These are phyloP conservation scores for Euphorbia tirucalli DNA, from an alignment of 345 rosid genomes.

Conservation along the genomic window DNA sequence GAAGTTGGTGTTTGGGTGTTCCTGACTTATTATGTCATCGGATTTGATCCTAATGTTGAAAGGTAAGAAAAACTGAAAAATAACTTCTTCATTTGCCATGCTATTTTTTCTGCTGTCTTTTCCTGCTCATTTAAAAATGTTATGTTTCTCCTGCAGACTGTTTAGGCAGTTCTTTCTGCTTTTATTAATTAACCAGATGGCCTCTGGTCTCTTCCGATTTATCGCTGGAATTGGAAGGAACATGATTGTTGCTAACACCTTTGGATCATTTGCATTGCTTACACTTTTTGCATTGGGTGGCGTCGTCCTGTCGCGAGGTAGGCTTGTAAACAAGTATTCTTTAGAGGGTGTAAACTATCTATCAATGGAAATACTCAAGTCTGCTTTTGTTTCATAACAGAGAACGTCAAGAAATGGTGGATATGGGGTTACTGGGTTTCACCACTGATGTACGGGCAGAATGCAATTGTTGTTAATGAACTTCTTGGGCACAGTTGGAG, in stretches of 20 bases:
- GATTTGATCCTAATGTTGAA: conserved; percentile 63
- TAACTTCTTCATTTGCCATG: neutral
- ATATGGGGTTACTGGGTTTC: conserved; percentile 83
- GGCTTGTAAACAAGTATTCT: conserved; percentile 11
- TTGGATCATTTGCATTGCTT: conserved; percentile 7
- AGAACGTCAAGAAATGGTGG: conserved; percentile 81
- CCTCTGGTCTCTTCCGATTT: conserved; percentile 1
- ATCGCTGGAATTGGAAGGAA: conserved; percentile 9
- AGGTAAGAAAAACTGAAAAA: conserved; percentile 41
- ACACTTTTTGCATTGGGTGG: conserved; percentile 8
- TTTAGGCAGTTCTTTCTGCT: conserved; percentile 13
- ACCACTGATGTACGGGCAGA: conserved; percentile 79
- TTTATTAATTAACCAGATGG: conserved; percentile 10
- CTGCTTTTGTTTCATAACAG: conserved; percentile 28
- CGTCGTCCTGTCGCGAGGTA: conserved; percentile 6
- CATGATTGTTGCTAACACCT: conserved; percentile 11
- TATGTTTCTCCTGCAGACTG: neutral
- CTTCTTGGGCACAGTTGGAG: conserved; percentile 68
- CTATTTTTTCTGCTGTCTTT: neutral
- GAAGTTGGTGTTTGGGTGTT: conserved; percentile 69
- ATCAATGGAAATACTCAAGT: neutral
- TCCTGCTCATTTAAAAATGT: neutral
- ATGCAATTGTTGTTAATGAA: conserved; percentile 60
- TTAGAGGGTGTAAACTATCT: neutral
- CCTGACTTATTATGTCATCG: conserved; percentile 64